Conservation (phyloP, 148 eudicot species). For the Cornus suecica region DNA sequence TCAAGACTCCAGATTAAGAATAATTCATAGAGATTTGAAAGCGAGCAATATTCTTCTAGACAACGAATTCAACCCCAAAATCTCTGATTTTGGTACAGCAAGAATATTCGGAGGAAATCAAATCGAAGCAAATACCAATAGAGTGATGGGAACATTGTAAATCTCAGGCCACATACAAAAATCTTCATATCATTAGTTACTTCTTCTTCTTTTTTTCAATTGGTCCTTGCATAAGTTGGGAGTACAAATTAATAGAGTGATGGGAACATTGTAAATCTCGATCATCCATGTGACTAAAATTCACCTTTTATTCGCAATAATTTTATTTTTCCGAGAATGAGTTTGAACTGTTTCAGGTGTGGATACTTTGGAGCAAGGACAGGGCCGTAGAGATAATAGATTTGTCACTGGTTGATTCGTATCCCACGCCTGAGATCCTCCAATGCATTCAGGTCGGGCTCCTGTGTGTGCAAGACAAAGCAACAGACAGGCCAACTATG, state of each 20-base stretch:
- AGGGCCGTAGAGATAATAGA: constrained; percentile 26
- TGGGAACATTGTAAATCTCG: constrained; percentile 49
- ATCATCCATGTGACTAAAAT: neutral
- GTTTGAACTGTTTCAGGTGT: constrained; percentile 22
- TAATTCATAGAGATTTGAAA: constrained; percentile 53
- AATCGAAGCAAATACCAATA: constrained; percentile 36
- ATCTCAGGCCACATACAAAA: constrained; percentile 12
- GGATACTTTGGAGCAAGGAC: constrained; percentile 38
- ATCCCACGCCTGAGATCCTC: constrained; percentile 16
- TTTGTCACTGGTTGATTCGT: constrained; percentile 13
- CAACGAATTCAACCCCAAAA: constrained; percentile 40
- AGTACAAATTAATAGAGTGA: constrained; percentile 19
- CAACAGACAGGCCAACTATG: constrained; percentile 46
- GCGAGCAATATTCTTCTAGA: constrained; percentile 49
- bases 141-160: constrained; percentile 57
- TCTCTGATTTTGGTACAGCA: constrained; percentile 55
- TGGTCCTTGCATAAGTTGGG: no score
- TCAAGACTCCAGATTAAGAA: constrained; percentile 45
- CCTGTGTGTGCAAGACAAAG: constrained; percentile 42
- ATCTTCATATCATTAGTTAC: neutral
- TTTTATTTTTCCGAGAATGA: neutral
- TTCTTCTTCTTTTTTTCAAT: neutral
- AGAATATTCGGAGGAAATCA: constrained; percentile 42
- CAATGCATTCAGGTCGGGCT: constrained; percentile 34
- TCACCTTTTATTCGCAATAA: neutral